These are phyloP conservation scores for Colletotrichum filicis DNA, from an alignment of 2,329 filamentous ascomycete species.

Conservation along the genomic window DNA sequence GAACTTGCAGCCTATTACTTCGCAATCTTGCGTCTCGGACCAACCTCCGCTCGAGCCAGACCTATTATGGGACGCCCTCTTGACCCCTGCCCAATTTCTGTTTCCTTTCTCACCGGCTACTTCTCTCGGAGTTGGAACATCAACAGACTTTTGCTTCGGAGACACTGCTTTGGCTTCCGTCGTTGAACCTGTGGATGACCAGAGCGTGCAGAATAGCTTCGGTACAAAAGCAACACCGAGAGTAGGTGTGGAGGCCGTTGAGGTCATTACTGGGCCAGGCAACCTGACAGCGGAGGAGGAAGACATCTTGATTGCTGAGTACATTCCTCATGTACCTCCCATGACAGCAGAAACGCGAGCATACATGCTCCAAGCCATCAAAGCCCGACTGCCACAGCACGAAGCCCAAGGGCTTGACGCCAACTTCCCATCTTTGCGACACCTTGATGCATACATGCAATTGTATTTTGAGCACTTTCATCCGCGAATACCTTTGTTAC, in stretches of 20 bases:
- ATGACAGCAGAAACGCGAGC: background rate
- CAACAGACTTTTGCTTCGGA: background rate
- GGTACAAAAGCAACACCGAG: background rate
- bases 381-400: background rate
- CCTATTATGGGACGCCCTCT: constrained; percentile 3
- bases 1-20: background rate
- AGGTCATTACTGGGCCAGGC: background rate
- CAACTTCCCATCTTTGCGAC: background rate
- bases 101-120: constrained; percentile 5
- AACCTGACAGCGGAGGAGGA: background rate
- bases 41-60: background rate
- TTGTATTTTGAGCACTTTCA: background rate
- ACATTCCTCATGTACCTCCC: background rate
- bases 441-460: background rate
- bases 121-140: background rate
- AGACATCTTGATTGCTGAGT: background rate
- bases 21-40: background rate
- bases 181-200: background rate
- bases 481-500: background rate
- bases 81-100: constrained; percentile 4
- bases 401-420: background rate
- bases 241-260: background rate
- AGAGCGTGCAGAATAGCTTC: background rate
- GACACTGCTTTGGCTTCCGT: background rate
- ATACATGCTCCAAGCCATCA: background rate